Evolutionary conservation across 257 asterid genomes (phyloP), one percentile per base, ranked within the genome.

Genomic region (Paraleonurus japonicus): DNA sequence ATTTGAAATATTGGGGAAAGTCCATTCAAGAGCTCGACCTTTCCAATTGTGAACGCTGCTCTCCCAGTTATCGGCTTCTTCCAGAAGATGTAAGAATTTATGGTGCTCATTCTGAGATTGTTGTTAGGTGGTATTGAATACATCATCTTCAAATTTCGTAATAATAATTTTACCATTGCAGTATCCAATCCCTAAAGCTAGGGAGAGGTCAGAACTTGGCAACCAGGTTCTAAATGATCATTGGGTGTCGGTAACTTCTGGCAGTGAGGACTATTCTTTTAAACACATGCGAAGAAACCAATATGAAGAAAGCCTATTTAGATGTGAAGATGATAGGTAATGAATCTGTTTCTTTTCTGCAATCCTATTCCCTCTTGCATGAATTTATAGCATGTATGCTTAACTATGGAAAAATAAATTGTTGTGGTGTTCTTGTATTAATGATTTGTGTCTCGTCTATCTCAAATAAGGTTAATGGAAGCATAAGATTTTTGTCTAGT

Each of bases 21-120:
- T 91, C 99, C 81, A 87, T 94, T 73, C 96, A 94, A 72, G 99
- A 94, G 85, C 96, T 94, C 23, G 99, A 94, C 76, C 99, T 94
- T 62, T 89, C 99, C 47, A 77, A 81, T 60, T 89, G 97, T 78
- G 72, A 84, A 60, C 78, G 89, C 28, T 91, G 97, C 89, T 73
- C 96, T 50, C 98, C 98, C 61, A 94, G 98, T 75, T 94, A 94
- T 75, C 87, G 98, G 70, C 96, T 89, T 82, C 97, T 94, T 82
- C 99, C 99, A 7, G 91, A 91, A 19, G 99, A 94, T 85, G 97
- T 92, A 81, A 61, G 90, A 70, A 57, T 70, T 67, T 50, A 6
- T 33, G 68, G 58, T 67, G 69, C 66, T 13, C 59, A 15, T 61
- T 61, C 69, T 70, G 43, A 68, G 22, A 64, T 71, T 47, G 41